Conservation (phyloP, 1,139 yeast species). For the Kodamaea alishanica region DNA sequence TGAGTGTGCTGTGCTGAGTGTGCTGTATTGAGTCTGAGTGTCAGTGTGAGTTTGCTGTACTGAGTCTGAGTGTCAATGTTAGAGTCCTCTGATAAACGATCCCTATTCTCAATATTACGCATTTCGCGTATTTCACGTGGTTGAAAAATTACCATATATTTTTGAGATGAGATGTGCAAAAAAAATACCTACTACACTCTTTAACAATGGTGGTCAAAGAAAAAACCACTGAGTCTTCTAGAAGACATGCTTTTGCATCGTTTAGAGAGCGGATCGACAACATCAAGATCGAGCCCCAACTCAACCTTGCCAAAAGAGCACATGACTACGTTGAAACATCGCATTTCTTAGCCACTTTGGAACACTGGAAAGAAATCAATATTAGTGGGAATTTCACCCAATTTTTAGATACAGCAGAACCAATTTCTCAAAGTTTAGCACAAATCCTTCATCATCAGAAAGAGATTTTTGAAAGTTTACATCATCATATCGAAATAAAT, state of each 20-base stretch:
- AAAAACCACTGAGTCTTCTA: slow-evolving; percentile 52
- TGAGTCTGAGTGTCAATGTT: no score
- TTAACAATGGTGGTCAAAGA: slow-evolving; percentile 13
- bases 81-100: no score
- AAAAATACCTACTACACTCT: slow-evolving; percentile 8
- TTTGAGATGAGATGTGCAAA: slow-evolving; percentile 12
- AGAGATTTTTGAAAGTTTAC: slow-evolving; percentile 54
- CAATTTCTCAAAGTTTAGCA: slow-evolving; percentile 66
- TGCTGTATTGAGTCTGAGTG: no score
- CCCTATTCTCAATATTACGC: not conserved
- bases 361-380: slow-evolving; percentile 87
- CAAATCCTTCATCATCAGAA: slow-evolving; percentile 72
- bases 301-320: slow-evolving; percentile 58
- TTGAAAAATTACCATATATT: not conserved
- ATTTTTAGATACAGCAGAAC: slow-evolving; percentile 55
- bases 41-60: no score
- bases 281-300: slow-evolving; percentile 79
- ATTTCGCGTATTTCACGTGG: not conserved
- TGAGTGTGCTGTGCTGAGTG: no score
- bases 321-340: slow-evolving; percentile 73
- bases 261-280: slow-evolving; percentile 82
- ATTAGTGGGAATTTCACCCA: slow-evolving; percentile 69
- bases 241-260: slow-evolving; percentile 65
- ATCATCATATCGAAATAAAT: slow-evolving; percentile 46
- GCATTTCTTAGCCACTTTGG: slow-evolving; percentile 72